Base-by-base conservation (phyloP, 495 filamentous ascomycete genomes). In the Venustampulla echinocandica region DNA sequence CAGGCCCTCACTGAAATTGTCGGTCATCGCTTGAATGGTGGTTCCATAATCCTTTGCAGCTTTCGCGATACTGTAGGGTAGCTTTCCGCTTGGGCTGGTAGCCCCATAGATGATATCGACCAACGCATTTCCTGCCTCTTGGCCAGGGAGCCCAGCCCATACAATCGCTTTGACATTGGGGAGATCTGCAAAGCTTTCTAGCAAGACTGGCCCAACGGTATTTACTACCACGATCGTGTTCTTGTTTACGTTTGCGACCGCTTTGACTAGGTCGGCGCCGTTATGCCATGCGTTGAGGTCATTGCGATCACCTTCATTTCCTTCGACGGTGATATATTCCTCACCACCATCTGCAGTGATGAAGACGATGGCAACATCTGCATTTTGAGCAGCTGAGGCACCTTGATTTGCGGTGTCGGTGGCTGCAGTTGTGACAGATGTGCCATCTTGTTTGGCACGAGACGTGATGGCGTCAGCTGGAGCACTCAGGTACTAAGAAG, bases 261-360 rank as follows among this genome's bases (percentile, higher is more conserved):
- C 67, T 7, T 60, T 59, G 42, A 83, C 74, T 3, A 85, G 63
- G 0, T 56, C 64, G 41, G 79, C 74, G 9, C 69, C 74, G 52
- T 75, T 76, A 51, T 76, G 66, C 89, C 90, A 95, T 0, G 93
- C 69, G 3, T 88, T 95, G 37, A 95, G 69, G 65, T 96, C 94
- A 55, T 86, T 90, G 44, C 90, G 80, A 63, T 96, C 90, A 15
- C 34, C 34, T 5, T 6, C 34, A 15, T 37, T 9, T 6, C 9
- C 17, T 15, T 37, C 34, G 34, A 37, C 34, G 9, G 34, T 37
- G 34, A 37, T 37, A 64, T 75, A 95, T 1, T 81, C 87, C 66
- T 96, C 90, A 17, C 90, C 90, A 1, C 80, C 74, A 61, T 92
- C 77, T 3, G 88, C 75, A 53, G 90, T 90, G 54, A 85, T 86